Conservation (phyloP, 2,329 filamentous ascomycete genomes). For the Aspergillus quadricinctus region DNA sequence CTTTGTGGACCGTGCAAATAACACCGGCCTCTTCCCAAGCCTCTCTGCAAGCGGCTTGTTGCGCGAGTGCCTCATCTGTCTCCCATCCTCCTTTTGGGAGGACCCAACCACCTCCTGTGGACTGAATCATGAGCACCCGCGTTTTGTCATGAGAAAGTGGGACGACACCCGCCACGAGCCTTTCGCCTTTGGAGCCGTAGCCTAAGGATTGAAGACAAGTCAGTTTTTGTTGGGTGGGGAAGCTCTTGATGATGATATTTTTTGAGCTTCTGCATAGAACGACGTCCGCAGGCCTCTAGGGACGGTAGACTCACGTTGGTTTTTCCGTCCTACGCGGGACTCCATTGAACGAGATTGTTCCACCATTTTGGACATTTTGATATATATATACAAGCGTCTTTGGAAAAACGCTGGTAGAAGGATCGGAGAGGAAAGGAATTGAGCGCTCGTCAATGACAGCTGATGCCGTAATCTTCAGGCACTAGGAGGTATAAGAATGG, state of each 20-base stretch:
- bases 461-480: not conserved
- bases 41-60: conserved; percentile 80
- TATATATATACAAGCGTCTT: conserved; percentile 1
- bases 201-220: conserved; percentile 50
- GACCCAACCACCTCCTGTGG: conserved; percentile 89
- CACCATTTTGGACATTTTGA: conserved; percentile 27
- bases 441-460: not conserved
- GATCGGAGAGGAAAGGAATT: not conserved
- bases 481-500: not conserved
- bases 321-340: conserved; percentile 45
- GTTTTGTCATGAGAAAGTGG: conserved; percentile 81
- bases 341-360: conserved; percentile 44
- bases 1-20: conserved; percentile 74
- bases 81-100: conserved; percentile 98
- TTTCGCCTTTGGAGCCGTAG: conserved; percentile 87
- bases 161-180: conserved; percentile 91
- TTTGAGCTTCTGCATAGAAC: not conserved
- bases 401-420: not conserved
- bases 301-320: conserved; percentile 43
- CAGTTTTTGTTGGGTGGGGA: conserved; percentile 14
- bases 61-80: conserved; percentile 79
- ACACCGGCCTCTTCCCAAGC: conserved; percentile 99
- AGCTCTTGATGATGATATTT: not conserved
- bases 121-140: conserved; percentile 90
- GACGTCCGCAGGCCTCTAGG: conserved; percentile 7